phyloP scores from a whole-genome alignment of 306 rosid genomes.

The Trifolium repens region DNA sequence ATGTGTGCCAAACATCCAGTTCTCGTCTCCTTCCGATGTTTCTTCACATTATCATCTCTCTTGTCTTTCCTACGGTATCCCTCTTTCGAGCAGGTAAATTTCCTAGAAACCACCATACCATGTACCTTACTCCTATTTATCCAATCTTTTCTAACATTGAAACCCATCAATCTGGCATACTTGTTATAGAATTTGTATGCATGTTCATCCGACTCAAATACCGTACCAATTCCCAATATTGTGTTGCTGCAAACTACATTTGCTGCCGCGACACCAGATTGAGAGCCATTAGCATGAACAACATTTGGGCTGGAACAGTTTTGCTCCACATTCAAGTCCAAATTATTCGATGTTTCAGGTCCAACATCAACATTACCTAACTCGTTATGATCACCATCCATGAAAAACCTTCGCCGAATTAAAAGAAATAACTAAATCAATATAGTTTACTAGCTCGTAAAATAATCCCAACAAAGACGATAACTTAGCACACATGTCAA shows the following conservation, averaged over 20 bases:
- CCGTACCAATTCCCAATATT: constrained; percentile 49
- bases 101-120: constrained; percentile 75
- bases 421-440: constrained; percentile 13
- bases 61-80: constrained; percentile 67
- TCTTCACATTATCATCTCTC: constrained; percentile 62
- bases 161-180: constrained; percentile 66
- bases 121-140: constrained; percentile 72
- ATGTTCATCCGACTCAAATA: constrained; percentile 68
- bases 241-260: constrained; percentile 12
- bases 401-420: constrained; percentile 49
- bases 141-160: constrained; percentile 75
- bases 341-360: constrained; percentile 44
- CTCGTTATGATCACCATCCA: constrained; percentile 52
- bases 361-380: constrained; percentile 44
- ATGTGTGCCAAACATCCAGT: constrained; percentile 78
- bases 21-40: constrained; percentile 70
- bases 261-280: constrained; percentile 23
- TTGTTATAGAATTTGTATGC: constrained; percentile 60
- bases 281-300: constrained; percentile 40
- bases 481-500: background rate
- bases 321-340: constrained; percentile 73
- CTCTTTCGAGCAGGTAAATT: constrained; percentile 73
- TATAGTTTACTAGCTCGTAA: background rate
- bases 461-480: background rate
- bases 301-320: constrained; percentile 48